A percentile compares a stretch with the other conserved stretches of the same genome.
These are phyloP conservation scores for Apocynum venetum DNA, from an alignment of 257 asterid species.

Conservation along the genomic window DNA sequence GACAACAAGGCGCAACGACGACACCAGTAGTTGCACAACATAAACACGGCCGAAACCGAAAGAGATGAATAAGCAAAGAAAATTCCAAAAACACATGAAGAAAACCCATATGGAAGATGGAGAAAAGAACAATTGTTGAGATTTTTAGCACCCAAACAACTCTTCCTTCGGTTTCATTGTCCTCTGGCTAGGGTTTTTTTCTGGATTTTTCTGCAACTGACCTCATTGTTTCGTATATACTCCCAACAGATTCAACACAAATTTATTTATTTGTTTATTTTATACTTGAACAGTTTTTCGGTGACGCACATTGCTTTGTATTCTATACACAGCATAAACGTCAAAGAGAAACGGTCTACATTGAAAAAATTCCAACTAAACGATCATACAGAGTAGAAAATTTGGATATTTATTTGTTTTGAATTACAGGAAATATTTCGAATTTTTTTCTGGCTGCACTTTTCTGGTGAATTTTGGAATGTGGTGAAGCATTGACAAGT, in stretches of 20 bases:
- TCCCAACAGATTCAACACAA: neutral
- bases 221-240: neutral
- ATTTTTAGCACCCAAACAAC: slow-evolving; percentile 12
- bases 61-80: neutral
- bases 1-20: neutral
- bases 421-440: neutral
- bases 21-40: neutral
- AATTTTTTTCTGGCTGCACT: neutral
- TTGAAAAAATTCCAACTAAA: neutral
- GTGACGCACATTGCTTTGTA: neutral
- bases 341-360: neutral
- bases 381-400: neutral
- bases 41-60: neutral
- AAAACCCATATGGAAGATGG: slow-evolving; percentile 19
- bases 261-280: neutral
- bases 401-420: neutral
- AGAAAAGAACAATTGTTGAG: slow-evolving; percentile 15
- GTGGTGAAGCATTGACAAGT: neutral
- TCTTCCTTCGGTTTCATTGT: neutral
- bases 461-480: neutral
- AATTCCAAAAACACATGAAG: slow-evolving; percentile 3
- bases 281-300: neutral
- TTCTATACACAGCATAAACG: neutral
- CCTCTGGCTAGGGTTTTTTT: neutral
- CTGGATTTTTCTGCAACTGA: neutral